A percentile compares a stretch with the other conserved stretches of the same genome.
Conservation (phyloP, 257 asterid species). For the Scutellaria galericulata region DNA sequence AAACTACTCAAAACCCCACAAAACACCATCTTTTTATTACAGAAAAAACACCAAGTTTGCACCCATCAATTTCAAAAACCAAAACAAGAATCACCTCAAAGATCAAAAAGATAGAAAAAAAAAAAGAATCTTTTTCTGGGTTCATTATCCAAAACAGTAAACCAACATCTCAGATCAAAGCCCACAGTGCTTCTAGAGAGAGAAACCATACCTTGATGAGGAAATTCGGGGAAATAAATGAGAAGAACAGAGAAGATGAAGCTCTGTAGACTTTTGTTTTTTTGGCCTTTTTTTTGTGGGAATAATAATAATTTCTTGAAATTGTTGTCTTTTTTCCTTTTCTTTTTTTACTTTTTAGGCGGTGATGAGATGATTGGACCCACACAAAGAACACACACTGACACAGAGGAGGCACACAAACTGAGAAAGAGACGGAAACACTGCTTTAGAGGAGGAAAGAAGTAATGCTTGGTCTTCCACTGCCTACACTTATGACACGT, state of each 20-base stretch:
- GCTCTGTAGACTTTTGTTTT: conserved; percentile 31
- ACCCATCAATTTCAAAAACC: conserved; percentile 26
- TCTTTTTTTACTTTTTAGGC: conserved; percentile 35
- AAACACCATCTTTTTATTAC: not conserved
- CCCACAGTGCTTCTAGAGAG: conserved; percentile 30
- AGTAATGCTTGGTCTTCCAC: conserved; percentile 38
- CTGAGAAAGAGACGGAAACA: conserved; percentile 29
- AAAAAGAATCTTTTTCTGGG: conserved; percentile 25
- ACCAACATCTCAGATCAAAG: conserved; percentile 36
- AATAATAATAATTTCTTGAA: conserved; percentile 27
- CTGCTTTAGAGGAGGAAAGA: conserved; percentile 42
- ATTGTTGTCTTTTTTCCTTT: not conserved
- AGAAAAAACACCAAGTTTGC: too few species aligned
- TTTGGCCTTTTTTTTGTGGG: conserved; percentile 28
- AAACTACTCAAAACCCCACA: conserved; percentile 16
- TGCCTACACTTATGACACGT: conserved; percentile 36
- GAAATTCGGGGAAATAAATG: conserved; percentile 35
- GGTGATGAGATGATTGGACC: conserved; percentile 33
- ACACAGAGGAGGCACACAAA: conserved; percentile 24
- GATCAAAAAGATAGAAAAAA: not conserved
- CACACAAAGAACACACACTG: conserved; percentile 33
- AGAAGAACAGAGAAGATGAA: conserved; percentile 34
- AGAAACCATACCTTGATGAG: conserved; percentile 25
- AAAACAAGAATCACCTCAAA: conserved; percentile 31
- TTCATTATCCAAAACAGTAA: not conserved